Conservation (phyloP, 257 asterid species). For the Petunia secreta region DNA sequence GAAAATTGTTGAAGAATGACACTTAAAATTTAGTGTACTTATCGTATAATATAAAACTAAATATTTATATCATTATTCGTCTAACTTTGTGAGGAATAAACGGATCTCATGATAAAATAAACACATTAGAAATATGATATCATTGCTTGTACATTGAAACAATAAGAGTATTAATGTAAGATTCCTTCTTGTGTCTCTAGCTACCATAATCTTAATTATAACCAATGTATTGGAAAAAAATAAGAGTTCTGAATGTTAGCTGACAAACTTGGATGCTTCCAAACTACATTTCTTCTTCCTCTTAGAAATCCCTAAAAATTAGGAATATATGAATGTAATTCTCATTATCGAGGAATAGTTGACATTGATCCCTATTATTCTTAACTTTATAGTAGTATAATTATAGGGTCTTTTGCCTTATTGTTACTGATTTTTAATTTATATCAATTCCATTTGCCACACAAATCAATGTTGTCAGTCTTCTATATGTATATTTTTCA, state of each 20-base stretch:
- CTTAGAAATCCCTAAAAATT: slow-evolving; percentile 8
- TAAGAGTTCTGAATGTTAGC: neutral
- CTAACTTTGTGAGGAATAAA: slow-evolving; percentile 1
- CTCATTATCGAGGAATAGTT: slow-evolving; percentile 43
- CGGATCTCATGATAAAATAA: slow-evolving; percentile 21
- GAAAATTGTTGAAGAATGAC: neutral
- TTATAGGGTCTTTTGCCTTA: neutral
- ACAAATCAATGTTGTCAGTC: slow-evolving; percentile 23
- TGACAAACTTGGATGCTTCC: slow-evolving; percentile 39
- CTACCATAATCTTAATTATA: slow-evolving; percentile 12
- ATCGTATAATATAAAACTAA: neutral
- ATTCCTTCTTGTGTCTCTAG: slow-evolving; percentile 31
- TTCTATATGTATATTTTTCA: neutral
- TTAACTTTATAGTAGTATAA: neutral
- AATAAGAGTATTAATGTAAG: slow-evolving; percentile 32
- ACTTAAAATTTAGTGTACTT: slow-evolving; percentile 10
- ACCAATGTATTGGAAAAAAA: slow-evolving; percentile 30
- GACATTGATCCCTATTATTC: slow-evolving; percentile 35
- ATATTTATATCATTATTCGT: neutral
- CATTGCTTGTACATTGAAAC: neutral
- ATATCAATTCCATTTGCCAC: neutral
- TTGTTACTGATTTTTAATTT: neutral
- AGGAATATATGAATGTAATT: slow-evolving; percentile 22
- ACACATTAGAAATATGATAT: slow-evolving; percentile 4
- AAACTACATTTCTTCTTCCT: slow-evolving; percentile 28